These are phyloP conservation scores for Fistulinella cinereoalba DNA, from an alignment of 1,284 basidiomycete species.

Conservation along the genomic window DNA sequence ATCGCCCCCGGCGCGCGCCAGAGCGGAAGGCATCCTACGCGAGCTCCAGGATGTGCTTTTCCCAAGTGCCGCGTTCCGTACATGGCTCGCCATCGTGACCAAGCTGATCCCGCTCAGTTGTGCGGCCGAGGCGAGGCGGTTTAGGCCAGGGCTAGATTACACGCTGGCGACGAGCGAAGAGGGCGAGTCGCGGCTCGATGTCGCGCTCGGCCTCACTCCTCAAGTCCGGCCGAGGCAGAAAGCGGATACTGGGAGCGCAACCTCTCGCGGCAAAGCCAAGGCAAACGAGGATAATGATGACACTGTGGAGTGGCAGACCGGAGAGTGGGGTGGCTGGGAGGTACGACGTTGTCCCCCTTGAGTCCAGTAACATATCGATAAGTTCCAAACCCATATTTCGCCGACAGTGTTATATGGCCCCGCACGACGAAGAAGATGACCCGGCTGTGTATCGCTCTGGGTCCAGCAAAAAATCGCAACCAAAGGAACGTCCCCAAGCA, in stretches of 20 bases:
- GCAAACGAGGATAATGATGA: conserved; percentile 35
- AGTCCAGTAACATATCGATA: neutral
- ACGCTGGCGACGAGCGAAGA: conserved; percentile 91
- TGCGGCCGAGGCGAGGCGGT: conserved; percentile 78
- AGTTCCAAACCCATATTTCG: neutral
- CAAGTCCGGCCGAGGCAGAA: conserved; percentile 40
- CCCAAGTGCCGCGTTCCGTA: conserved; percentile 81
- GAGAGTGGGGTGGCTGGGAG: conserved; percentile 94
- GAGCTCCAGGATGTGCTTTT: conserved; percentile 74
- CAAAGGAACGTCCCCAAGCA: conserved; percentile 14
- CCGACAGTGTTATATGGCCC: conserved; percentile 86
- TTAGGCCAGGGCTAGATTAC: conserved; percentile 93
- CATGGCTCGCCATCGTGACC: conserved; percentile 84
- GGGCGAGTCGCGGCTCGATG: conserved; percentile 79
- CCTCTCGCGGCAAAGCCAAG: conserved; percentile 20
- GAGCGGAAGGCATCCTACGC: conserved; percentile 49
- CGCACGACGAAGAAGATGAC: conserved; percentile 90
- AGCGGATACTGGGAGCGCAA: conserved; percentile 2
- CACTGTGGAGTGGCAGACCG: conserved; percentile 65
- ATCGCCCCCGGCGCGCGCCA: conserved; percentile 37
- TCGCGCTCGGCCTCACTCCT: conserved; percentile 89
- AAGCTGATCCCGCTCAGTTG: conserved; percentile 74
- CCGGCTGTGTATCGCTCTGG: conserved; percentile 89
- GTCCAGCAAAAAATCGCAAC: conserved; percentile 45
- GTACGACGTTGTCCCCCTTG: conserved; percentile 37